phyloP scores from a whole-genome alignment of 257 asterid genomes.

The Petunia secreta region DNA sequence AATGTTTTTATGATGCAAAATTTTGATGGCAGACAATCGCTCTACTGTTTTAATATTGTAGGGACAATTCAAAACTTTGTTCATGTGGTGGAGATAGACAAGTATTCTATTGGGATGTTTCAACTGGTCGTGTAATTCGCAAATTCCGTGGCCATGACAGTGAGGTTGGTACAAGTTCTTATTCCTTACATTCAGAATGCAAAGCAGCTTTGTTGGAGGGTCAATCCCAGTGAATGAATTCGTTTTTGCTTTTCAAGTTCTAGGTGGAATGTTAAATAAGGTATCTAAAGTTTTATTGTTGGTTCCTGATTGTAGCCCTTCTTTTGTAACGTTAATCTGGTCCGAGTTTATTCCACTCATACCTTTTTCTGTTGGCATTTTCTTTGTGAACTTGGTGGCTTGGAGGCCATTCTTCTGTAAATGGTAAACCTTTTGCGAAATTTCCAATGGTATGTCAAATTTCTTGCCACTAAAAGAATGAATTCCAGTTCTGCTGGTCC shows the following conservation, averaged over 20 bases:
- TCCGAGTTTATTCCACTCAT: not conserved
- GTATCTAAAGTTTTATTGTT: not conserved
- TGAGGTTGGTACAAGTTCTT: conserved; percentile 55
- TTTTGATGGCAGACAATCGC: not conserved
- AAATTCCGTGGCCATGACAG: conserved; percentile 98
- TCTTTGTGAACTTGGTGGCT: not conserved
- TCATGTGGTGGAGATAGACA: conserved; percentile 98
- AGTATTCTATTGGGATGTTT: conserved; percentile 97
- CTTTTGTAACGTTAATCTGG: not conserved
- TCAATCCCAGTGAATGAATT: not conserved
- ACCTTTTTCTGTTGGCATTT: not conserved
- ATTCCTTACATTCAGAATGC: conserved; percentile 9
- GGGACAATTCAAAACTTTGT: conserved; percentile 85
- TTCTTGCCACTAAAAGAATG: not conserved
- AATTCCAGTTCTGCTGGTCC: not conserved
- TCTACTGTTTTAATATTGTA: conserved; percentile 30
- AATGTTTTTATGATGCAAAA: conserved; percentile 1
- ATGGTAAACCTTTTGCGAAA: not conserved
- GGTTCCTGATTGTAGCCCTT: not conserved
- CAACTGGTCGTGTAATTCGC: conserved; percentile 86
- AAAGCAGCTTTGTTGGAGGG: not conserved
- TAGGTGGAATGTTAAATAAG: not conserved
- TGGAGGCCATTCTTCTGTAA: not conserved
- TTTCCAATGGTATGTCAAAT: not conserved
- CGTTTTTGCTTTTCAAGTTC: not conserved